phyloP scores from a whole-genome alignment of 2,329 filamentous ascomycete species.

The Dactylonectria estremocensis region DNA sequence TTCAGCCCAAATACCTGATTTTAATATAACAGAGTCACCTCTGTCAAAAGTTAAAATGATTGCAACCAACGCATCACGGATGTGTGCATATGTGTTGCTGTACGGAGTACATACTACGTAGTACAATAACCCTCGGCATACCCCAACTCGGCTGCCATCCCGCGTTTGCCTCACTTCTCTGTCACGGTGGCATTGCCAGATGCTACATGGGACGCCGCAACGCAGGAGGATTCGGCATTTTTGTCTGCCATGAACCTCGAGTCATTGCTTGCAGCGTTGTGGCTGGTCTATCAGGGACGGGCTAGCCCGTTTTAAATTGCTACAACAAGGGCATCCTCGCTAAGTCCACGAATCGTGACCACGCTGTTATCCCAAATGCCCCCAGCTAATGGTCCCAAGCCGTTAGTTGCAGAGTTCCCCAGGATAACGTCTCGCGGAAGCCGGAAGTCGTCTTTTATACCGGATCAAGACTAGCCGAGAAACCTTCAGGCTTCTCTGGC shows the following conservation, averaged over 20 bases:
- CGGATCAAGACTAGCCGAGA: not conserved
- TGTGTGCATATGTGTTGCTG: too few relatives aligned
- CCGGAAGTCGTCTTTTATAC: not conserved
- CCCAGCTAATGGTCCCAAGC: not conserved
- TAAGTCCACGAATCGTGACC: not conserved
- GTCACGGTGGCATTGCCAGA: too few relatives aligned
- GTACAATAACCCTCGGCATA: too few relatives aligned
- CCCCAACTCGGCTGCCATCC: too few relatives aligned
- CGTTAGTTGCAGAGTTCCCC: not conserved
- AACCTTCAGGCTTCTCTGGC: not conserved
- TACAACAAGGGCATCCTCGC: not conserved
- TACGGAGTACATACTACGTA: too few relatives aligned
- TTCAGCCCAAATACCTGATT: too few relatives aligned
- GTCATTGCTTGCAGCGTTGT: not conserved
- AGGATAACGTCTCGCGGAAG: not conserved
- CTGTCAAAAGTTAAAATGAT: too few relatives aligned
- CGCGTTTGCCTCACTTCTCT: too few relatives aligned
- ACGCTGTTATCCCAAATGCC: not conserved
- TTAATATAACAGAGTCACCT: too few relatives aligned
- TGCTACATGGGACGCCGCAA: too few relatives aligned
- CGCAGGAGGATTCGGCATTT: too few relatives aligned
- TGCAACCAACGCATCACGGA: too few relatives aligned
- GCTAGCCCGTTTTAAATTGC: not conserved
- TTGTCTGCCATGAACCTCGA: not conserved
- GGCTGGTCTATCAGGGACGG: not conserved